Evolutionary conservation across 1,139 yeast genomes (phyloP), one percentile per base, ranked within the genome.

Genomic region (Kurtzmaniella quercitrusa): DNA sequence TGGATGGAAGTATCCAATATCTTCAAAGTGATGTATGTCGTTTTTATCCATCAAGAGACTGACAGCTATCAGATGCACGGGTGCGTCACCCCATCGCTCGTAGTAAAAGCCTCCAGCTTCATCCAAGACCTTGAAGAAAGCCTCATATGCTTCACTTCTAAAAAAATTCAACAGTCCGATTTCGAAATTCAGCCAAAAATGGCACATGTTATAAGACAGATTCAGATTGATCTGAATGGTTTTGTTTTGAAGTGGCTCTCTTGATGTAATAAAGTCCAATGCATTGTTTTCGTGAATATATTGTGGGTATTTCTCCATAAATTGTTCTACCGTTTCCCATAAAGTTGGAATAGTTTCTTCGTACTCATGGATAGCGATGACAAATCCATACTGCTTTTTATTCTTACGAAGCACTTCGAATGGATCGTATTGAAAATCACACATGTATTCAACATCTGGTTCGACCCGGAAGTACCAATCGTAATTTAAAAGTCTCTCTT

Each of bases 11-110:
- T 93, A 93, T 0, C 97, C 98, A 22, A 93, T 75, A 55, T 89
- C 96, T 50, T 89, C 95, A 60, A 93, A 91, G 61, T 89, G 95
- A 55, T 87, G 91, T 41, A 93, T 76, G 53, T 84, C 80, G 37
- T 78, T 61, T 47, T 72, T 78, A 55, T 86, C 88, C 43, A 88
- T 68, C 41, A 93, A 64, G 30, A 91, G 60, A 1, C 82, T 65
- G 4, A 83, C 78, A 0, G 82, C 98, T 28, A 91, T 76, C 0
- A 96, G 74, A 61, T 93, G 98, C 5, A 93, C 95, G 0, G 98
- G 98, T 0, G 98, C 98, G 65, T 93, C 98, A 3, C 98, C 98
- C 98, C 98, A 93, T 50, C 98, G 70, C 61, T 85, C 94, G 57
- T 88, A 88, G 60, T 86, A 86, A 55, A 91, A 89, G 0, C 96